Base-by-base conservation (phyloP, 768 basidiomycete genomes). In the Rickenella mellea region DNA sequence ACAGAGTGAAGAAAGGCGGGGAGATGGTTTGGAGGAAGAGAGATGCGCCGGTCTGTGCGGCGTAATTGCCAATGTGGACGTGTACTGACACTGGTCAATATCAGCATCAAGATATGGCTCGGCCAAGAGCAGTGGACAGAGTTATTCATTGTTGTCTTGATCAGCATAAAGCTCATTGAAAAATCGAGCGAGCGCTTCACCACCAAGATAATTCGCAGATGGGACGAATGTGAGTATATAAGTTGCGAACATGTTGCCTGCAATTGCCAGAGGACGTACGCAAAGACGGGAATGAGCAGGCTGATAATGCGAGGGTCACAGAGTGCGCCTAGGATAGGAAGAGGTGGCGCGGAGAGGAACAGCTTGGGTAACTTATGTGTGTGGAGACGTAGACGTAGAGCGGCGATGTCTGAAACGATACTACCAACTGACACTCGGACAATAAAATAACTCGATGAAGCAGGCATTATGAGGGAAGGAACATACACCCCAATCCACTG, bases 401-500 rank as follows among this genome's bases (percentile, higher is more conserved):
- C 0, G 92, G 87, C 0, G 85, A 89, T 19, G 73, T 73, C 89
- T 86, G n/a, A 56, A 14, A 19, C 11, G 38, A 10, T 2, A 22
- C n/a, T 30, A 30, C 10, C 10, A 30, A 30, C 29, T 17, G 5
- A 19, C 15, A 17, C n/a, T 6, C 17, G 21, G 21, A 24, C n/a
- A n/a, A n/a, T n/a, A n/a, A n/a, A 17, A 40, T 6, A 21, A 21
- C 6, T 28, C 17, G 17, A 37, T 27, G 21, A 27, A 24, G n/a
- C n/a, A n/a, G n/a, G n/a, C n/a, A n/a, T n/a, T n/a, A 42, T 19
- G 15, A 33, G 20, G 19, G 10, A 39, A 26, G 15, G 19, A 17
- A 70, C 85, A 48, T 58, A 94, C 89, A 48, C 96, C 96, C 96
- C 96, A 99, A 15, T 92, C 79, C 0, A 79, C 64, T 21, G 84